Base-by-base conservation (phyloP, 2,329 filamentous ascomycete genomes). In the Botryotinia convoluta region DNA sequence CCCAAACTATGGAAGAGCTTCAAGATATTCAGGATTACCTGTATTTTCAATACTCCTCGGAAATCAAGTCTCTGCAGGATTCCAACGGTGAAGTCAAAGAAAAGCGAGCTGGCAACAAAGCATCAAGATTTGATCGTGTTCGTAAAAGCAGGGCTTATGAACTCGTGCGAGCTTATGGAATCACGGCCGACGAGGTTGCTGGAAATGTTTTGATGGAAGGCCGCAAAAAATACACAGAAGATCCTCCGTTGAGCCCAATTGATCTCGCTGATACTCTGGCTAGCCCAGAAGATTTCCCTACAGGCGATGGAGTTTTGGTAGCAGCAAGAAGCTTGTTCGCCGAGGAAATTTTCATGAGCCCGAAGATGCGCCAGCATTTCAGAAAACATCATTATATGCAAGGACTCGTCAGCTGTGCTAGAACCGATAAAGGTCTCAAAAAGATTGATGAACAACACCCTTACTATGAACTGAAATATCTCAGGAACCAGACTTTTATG, bases 401-500 rank as follows among this genome's bases (percentile, higher is more conserved):
- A 77, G 94, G 94, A 37, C 88, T 93, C 72, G 90, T 99, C 74
- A 94, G 95, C 84, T 97, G 95, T 81, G 90, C 89, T 75, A 91
- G 96, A 72, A 99, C 96, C 0, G 95, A 98, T 74, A 99, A 98
- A 83, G 96, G 96, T 42, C 85, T 98, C 71, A 92, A 93, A 73
- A 93, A 93, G 80, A 98, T 99, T 77, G 95, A 97, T 78, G 95
- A 98, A 75, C 91, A 96, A 37, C 95, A 98, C 79, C 94, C 94
- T 0, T 98, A 97, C 82, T 98, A 98, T 81, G 96, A 98, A 82
- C 93, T 99, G 85, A 97, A 99, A 83, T 99, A 99, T 79, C 87
- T 99, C 32, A 90, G 94, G 76, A 94, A 96, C 78, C 95, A 98
- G 82, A 93, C 93, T 12, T 92, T 98, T 75, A 85, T 86, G 60